These are phyloP conservation scores for Talaromyces sp. DNA, from an alignment of 2,329 filamentous ascomycete species.

Conservation along the genomic window DNA sequence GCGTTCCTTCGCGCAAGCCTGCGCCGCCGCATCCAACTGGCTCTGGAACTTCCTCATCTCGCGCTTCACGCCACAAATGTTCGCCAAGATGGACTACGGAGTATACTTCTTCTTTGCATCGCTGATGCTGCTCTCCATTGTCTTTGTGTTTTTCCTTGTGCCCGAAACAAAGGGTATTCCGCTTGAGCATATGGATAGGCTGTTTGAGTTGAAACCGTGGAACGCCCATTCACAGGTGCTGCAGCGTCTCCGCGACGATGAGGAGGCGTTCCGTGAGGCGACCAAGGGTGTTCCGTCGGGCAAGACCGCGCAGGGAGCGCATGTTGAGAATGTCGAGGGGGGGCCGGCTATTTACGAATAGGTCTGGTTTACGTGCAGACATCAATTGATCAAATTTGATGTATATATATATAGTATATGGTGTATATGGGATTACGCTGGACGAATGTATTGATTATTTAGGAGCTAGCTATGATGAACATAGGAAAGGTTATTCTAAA, in stretches of 20 bases:
- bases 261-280: not conserved
- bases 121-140: conserved; percentile 50
- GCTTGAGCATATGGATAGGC: conserved; percentile 56
- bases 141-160: conserved; percentile 55
- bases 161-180: conserved; percentile 61
- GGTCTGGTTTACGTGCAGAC: not conserved
- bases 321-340: not conserved
- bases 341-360: not conserved
- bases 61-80: conserved; percentile 24
- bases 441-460: not conserved
- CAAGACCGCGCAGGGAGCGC: not conserved
- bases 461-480: not conserved
- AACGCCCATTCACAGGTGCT: conserved; percentile 15
- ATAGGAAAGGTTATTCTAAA: too few species aligned
- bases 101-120: conserved; percentile 62
- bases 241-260: not conserved
- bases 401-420: not conserved
- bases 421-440: not conserved
- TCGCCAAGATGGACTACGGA: conserved; percentile 41
- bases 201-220: conserved; percentile 40
- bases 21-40: conserved; percentile 37
- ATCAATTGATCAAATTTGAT: too few species aligned
- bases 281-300: not conserved
- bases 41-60: conserved; percentile 16
- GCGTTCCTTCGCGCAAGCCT: conserved; percentile 62